Evolutionary conservation across 805 yeast species (phyloP), one percentile per base, ranked within the genome.

Genomic region (Teunomyces pallodes): DNA sequence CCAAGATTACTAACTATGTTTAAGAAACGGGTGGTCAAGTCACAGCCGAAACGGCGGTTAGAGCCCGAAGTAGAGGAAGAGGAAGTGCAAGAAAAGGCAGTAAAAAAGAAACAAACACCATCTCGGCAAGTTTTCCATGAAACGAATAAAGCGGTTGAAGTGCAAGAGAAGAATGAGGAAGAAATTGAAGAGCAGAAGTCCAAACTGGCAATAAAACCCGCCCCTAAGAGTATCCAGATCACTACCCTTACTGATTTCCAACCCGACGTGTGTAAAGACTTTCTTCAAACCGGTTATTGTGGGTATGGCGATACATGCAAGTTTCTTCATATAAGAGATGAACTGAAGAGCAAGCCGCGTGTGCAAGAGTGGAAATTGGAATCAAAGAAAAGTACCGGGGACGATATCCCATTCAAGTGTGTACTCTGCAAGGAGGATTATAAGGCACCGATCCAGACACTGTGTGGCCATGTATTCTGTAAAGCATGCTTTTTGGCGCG

Each of bases 291-390:
- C 0, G 99, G 99, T 0, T 91, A 83, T 61, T 94, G 99, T 75
- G 97, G 97, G 5, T 94, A 86, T 63, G 99, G 99, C 7, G 99
- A 94, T 58, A 86, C 94, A 31, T 94, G 99, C 71, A 94, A 94
- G 69, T 94, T 94, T 64, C 64, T 92, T 31, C 99, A 94, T 62
- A 81, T 88, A 12, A 70, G 99, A 65, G 97, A 89, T 56, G 96
- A 89, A 59, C 86, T 84, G 67, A 83, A 83, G 42, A 87, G 84
- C 28, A 81, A 83, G 81, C 82, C 84, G 49, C 63, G 84, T 5
- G 63, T 76, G 26, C 75, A 74, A 49, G 95, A 88, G 40, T 88
- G 96, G 96, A 86, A 85, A 53, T 63, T 58, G 26, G 76, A 20
- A 20, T 20, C 24, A 20, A 20, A 69, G 10, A 36, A 30, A 12